Evolutionary conservation across 371 early-diverging fungal genomes (phyloP), one percentile per base, ranked within the genome.

Genomic region (Parasitella parasitica): DNA sequence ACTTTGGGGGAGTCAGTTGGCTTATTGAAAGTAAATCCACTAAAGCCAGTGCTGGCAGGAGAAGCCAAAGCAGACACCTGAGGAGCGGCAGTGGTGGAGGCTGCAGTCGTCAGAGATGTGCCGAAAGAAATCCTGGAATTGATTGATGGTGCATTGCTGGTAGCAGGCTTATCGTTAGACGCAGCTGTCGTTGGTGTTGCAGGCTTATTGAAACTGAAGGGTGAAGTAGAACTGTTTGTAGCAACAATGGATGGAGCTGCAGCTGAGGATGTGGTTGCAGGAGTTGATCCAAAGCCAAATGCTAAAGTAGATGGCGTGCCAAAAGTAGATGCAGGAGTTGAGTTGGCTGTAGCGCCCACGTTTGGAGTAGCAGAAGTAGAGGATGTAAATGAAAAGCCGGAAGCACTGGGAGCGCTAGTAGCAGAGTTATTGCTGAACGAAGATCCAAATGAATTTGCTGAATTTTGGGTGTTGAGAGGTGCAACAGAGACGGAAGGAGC

Each of bases 201-300:
- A 26, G 60, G 28, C 13, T 49, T 37, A 18, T 63, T 63, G 60
- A 69, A 61, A 18, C 37, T 58, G 32, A 69, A 64, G 0, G 59
- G n/a, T 7, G 69, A 50, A 30, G 27, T 16, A 12, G 64, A 13
- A 22, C 24, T 30, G 27, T 55, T 20, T 2, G 60, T 24, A 12
- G 59, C 56, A 49, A 54, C 38, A 5, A 49, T 34, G 2, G 56
- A 16, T 20, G 64, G 4, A 22, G 57, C 37, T 20, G 61, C 12
- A 11, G 60, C 15, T n/a, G 64, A 6, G 5, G 54, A 35, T 11
- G 46, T 20, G 20, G 67, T 13, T 15, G 57, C 35, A 27, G 56
- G 30, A 18, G 55, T 11, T 4, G 16, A 20, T 27, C 61, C 53
- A 55, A 57, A 57, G 8, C 57, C 8, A 28, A 66, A 56, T 6